Evolutionary conservation across 805 yeast species (phyloP).

Genomic region (Saturnispora bothae): DNA sequence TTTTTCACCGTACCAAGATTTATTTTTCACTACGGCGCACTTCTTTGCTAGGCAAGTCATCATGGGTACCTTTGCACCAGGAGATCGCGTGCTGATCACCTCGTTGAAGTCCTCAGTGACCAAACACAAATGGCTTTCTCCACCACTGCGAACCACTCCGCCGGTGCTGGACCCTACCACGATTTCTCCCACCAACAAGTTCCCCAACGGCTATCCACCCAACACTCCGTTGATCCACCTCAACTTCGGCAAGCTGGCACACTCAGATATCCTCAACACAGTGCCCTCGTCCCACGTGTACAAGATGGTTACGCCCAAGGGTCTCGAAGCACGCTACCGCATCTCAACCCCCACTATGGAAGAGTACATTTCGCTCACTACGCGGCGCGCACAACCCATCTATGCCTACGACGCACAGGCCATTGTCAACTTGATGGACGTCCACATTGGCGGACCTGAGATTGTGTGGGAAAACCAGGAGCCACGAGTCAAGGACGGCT

Average conservation of each 20-base stretch:
- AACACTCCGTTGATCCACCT: conserved; percentile 13
- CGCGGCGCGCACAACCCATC: conserved; percentile 41
- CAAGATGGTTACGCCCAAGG: conserved; percentile 13
- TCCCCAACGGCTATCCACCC: conserved; percentile 12
- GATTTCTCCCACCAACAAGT: conserved; percentile 1
- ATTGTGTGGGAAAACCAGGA: conserved; percentile 7
- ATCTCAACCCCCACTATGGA: conserved; percentile 34
- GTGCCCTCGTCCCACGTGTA: conserved; percentile 27
- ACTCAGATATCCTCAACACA: conserved; percentile 30
- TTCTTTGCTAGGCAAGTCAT: conserved; percentile 5
- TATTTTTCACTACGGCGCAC: neutral
- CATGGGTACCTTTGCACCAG: conserved; percentile 18
- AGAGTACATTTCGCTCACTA: conserved; percentile 32
- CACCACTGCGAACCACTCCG: conserved; percentile 17
- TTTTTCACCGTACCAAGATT: too few relatives aligned
- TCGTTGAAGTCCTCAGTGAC: conserved; percentile 20
- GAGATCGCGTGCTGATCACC: conserved; percentile 25
- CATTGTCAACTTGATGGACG: conserved; percentile 36
- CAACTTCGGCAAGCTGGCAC: conserved; percentile 24
- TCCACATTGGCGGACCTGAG: conserved; percentile 33
- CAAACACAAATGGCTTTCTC: conserved; percentile 22
- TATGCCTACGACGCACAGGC: conserved; percentile 40
- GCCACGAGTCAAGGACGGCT: conserved; percentile 2
- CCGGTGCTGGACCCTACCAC: conserved; percentile 3
- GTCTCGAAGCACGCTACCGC: conserved; percentile 21